Percentiles rank a stretch among this genome's conserved stretches.
phyloP scores from a whole-genome alignment of 768 basidiomycete genomes.

The Leucocoprinus sp. region DNA sequence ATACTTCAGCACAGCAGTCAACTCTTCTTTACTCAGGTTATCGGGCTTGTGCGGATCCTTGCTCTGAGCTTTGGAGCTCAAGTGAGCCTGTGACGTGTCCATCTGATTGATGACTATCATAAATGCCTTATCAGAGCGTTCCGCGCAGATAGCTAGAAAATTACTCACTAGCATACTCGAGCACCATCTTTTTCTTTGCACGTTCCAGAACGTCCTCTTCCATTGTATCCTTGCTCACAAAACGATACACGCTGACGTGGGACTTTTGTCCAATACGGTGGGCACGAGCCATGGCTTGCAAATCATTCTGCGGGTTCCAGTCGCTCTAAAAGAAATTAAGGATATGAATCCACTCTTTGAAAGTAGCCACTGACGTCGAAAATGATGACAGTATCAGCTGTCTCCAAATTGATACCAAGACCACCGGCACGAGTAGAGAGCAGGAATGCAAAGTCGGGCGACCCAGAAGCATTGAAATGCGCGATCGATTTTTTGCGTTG shows the following conservation, averaged over 20 bases:
- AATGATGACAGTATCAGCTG: conserved; percentile 97
- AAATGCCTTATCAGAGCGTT: conserved; percentile 9
- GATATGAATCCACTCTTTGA: conserved; percentile 5
- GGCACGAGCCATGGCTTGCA: conserved; percentile 98
- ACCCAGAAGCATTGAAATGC: conserved; percentile 90
- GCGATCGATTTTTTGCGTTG: conserved; percentile 92
- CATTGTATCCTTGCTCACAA: conserved; percentile 99
- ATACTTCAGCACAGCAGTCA: conserved; percentile 96
- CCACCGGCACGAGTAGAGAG: conserved; percentile 96
- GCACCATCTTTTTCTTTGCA: conserved; percentile 98
- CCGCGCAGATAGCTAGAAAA: conserved; percentile 2
- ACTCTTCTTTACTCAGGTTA: conserved; percentile 90
- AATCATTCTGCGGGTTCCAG: conserved; percentile 97
- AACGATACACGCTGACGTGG: conserved; percentile 97
- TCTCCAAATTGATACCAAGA: conserved; percentile 97
- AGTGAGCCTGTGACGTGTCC: conserved; percentile 97
- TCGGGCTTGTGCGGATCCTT: conserved; percentile 72
- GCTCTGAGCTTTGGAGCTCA: conserved; percentile 67
- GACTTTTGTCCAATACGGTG: conserved; percentile 99
- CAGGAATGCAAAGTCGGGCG: conserved; percentile 94
- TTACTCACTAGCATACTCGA: conserved; percentile 95
- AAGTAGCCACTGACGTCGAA: conserved; percentile 69
- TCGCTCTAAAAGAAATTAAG: conserved; percentile 55
- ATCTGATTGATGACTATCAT: conserved; percentile 94
- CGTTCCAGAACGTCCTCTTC: conserved; percentile 98